Conservation (phyloP, 768 basidiomycete species). For the Boletus huronensis region DNA sequence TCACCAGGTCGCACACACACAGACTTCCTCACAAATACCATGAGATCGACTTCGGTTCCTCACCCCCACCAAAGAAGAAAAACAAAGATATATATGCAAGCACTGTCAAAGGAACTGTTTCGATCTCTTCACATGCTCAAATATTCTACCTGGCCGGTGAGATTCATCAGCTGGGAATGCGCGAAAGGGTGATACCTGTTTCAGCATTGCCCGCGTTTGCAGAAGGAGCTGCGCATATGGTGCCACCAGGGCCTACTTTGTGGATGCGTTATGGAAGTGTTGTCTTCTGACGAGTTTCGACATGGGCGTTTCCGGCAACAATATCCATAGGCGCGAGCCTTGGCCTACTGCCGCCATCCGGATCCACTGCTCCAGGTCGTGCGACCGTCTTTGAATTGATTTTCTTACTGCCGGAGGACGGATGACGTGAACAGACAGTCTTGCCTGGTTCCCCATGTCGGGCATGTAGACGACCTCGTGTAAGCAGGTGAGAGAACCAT, state of each 20-base stretch:
- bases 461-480: slow-evolving; percentile 23
- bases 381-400: slow-evolving; percentile 28
- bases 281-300: slow-evolving; percentile 29
- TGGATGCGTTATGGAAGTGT: slow-evolving; percentile 31
- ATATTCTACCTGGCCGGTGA: slow-evolving; percentile 19
- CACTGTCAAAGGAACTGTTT: slow-evolving; percentile 8
- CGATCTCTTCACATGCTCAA: slow-evolving; percentile 22
- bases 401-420: slow-evolving; percentile 18
- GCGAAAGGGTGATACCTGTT: slow-evolving; percentile 29
- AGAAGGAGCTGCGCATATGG: background rate
- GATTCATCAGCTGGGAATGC: slow-evolving; percentile 26
- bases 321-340: slow-evolving; percentile 11
- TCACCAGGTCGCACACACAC: slow-evolving; percentile 7
- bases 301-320: slow-evolving; percentile 26
- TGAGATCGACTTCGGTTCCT: background rate
- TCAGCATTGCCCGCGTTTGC: slow-evolving; percentile 15
- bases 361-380: slow-evolving; percentile 27
- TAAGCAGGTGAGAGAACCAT: slow-evolving; percentile 27
- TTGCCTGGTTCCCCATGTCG: slow-evolving; percentile 23
- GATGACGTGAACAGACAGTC: slow-evolving; percentile 29
- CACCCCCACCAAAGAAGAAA: background rate
- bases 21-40: background rate
- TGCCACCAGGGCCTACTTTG: slow-evolving; percentile 17
- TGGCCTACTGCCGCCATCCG: slow-evolving; percentile 11
- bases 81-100: slow-evolving; percentile 7